Evolutionary conservation across 2,329 filamentous ascomycete species (phyloP), one percentile per base, ranked within the genome.

Genomic region (Mollisiaceae sp.): DNA sequence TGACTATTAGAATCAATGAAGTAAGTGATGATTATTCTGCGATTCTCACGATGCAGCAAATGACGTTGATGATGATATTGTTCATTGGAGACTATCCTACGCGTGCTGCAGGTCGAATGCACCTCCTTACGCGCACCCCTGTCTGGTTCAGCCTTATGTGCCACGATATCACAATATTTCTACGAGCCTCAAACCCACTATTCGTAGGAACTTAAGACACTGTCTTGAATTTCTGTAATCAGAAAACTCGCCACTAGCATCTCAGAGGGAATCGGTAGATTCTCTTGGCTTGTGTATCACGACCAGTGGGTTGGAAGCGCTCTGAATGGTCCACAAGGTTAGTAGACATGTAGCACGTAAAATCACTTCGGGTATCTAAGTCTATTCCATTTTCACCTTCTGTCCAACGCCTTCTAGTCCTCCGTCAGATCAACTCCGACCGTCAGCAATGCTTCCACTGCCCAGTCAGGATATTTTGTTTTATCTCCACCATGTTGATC

Each of bases 341-440:
- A 24, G 45, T 6, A 24, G 8, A 52, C 54, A 18, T 59, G 18
- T 27, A 45, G 54, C 39, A 62, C 58, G 52, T 59, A 59, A 60
- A 45, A 58, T 66, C 62, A 39, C 67, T 41, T 67, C 68, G 65
- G 65, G 61, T 69, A 71, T 69, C 66, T 62, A 45, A 5, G 47
- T 70, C 60, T 65, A 62, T 59, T 45, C n/a, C 11, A 18, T 32
- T 62, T 45, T 24, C 60, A 43, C 58, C 54, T 57, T 54, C 18
- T 54, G 24, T 32, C 15, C 35, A 27, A 52, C 38, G 24, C 50
- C 20, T 57, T 57, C 47, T 70, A 67, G 22, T 66, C 65, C 59
- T 67, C 72, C 72, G 89, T 78, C 72, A 94, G 77, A 79, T 97
- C 89, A 64, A 99, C 87, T 0, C 90, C 91, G n/a, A 98, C 94